A percentile compares a stretch with the other conserved stretches of the same genome.
These are phyloP conservation scores for Penicillium salamii DNA, from an alignment of 495 filamentous ascomycete species.

Conservation along the genomic window DNA sequence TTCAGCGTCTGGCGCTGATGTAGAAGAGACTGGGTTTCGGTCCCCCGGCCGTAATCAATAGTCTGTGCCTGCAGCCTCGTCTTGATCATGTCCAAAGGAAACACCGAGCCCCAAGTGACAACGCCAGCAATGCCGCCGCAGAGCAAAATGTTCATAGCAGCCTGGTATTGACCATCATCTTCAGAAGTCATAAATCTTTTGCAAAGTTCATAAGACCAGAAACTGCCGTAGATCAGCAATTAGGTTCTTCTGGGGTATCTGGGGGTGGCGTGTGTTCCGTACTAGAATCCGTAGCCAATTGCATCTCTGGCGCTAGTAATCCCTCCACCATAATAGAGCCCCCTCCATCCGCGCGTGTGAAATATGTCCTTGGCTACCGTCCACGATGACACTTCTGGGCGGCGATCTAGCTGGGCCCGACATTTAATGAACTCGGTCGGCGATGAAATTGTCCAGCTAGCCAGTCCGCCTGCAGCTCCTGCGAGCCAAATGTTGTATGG, in stretches of 20 bases:
- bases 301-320: slow-evolving; percentile 80
- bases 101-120: slow-evolving; percentile 81
- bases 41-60: slow-evolving; percentile 19
- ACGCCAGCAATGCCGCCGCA: slow-evolving; percentile 85
- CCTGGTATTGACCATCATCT: slow-evolving; percentile 38
- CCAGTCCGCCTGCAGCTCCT: slow-evolving; percentile 73
- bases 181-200: slow-evolving; percentile 50
- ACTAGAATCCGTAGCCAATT: slow-evolving; percentile 91
- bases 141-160: slow-evolving; percentile 64
- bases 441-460: slow-evolving; percentile 75
- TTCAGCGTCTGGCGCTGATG: slow-evolving; percentile 35
- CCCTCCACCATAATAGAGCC: slow-evolving; percentile 72
- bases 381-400: slow-evolving; percentile 50
- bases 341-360: slow-evolving; percentile 58
- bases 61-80: slow-evolving; percentile 75
- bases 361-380: slow-evolving; percentile 59
- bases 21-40: slow-evolving; percentile 26
- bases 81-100: slow-evolving; percentile 87
- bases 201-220: slow-evolving; percentile 79
- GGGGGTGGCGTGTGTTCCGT: slow-evolving; percentile 27
- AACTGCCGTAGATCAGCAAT: slow-evolving; percentile 42
- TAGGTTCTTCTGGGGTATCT: slow-evolving; percentile 8
- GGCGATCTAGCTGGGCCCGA: slow-evolving; percentile 61
- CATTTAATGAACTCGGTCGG: slow-evolving; percentile 90
- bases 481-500: slow-evolving; percentile 64